phyloP scores from a whole-genome alignment of 345 rosid species.

The Eucalyptus curtisii region DNA sequence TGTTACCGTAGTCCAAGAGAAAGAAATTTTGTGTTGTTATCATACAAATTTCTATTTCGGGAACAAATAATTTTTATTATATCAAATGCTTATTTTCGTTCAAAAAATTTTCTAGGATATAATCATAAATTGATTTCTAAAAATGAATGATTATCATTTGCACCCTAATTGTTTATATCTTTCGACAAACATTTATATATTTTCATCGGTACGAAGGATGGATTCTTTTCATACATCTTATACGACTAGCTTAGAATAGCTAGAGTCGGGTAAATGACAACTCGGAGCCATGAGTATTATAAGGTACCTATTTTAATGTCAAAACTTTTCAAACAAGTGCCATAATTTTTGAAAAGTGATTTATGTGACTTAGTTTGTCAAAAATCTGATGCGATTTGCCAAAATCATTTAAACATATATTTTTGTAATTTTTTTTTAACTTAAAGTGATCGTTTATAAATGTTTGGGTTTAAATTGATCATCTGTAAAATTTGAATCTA shows the following conservation, averaged over 20 bases:
- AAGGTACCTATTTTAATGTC: not conserved
- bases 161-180: not conserved
- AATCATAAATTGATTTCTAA: no score
- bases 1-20: rapidly evolving
- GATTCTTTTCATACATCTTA: not conserved
- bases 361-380: not conserved
- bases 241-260: not conserved
- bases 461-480: not conserved
- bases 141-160: rapidly evolving
- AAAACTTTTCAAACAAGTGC: not conserved
- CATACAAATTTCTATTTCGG: rapidly evolving
- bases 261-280: not conserved
- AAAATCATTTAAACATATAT: not conserved
- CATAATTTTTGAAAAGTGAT: not conserved
- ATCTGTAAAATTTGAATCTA: not conserved
- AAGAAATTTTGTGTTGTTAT: rapidly evolving
- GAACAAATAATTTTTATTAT: rapidly evolving
- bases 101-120: rapidly evolving
- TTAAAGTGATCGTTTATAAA: not conserved
- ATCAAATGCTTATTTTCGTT: rapidly evolving
- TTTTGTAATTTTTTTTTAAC: not conserved
- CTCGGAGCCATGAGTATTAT: not conserved
- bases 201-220: not conserved
- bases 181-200: not conserved
- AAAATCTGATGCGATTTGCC: not conserved